Conservation (phyloP, 495 filamentous ascomycete genomes). For the Hyphodiscus hymeniophilus region DNA sequence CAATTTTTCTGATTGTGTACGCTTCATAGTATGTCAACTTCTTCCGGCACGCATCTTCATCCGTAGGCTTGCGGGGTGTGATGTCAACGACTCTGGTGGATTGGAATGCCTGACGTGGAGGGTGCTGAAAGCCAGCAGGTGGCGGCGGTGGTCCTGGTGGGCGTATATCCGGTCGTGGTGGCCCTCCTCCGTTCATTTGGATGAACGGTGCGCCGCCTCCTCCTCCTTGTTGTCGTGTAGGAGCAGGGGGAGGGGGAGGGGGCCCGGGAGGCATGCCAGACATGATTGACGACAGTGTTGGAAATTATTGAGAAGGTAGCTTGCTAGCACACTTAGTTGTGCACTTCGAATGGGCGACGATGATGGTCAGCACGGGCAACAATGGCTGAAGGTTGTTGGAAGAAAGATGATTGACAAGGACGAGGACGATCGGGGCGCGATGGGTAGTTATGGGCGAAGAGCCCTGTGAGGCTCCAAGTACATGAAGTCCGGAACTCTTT, state of each 20-base stretch:
- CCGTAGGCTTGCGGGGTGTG: conserved; percentile 1
- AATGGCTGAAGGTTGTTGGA: neutral
- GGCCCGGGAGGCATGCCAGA: neutral
- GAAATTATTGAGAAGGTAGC: neutral
- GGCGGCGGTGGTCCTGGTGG: neutral
- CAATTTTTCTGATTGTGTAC: conserved; percentile 11
- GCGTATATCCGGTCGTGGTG: neutral
- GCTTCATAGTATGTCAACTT: conserved; percentile 14
- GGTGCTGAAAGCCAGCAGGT: neutral
- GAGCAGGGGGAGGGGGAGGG: neutral
- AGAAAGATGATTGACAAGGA: neutral
- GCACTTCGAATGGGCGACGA: neutral
- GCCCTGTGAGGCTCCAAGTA: too few relatives aligned
- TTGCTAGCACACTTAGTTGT: too few relatives aligned
- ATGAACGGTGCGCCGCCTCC: too few relatives aligned
- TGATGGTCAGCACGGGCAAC: neutral
- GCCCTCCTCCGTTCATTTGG: neutral
- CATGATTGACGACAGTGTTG: neutral
- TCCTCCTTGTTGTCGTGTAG: neutral
- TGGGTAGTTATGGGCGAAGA: neutral
- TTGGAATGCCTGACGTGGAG: conserved; percentile 6
- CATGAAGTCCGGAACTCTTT: neutral
- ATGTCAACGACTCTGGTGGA: conserved; percentile 12
- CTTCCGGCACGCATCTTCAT: conserved; percentile 11
- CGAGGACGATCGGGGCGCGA: neutral